Base-by-base conservation (phyloP, 495 filamentous ascomycete genomes). In the Aspergillus sclerotiicarbonarius region DNA sequence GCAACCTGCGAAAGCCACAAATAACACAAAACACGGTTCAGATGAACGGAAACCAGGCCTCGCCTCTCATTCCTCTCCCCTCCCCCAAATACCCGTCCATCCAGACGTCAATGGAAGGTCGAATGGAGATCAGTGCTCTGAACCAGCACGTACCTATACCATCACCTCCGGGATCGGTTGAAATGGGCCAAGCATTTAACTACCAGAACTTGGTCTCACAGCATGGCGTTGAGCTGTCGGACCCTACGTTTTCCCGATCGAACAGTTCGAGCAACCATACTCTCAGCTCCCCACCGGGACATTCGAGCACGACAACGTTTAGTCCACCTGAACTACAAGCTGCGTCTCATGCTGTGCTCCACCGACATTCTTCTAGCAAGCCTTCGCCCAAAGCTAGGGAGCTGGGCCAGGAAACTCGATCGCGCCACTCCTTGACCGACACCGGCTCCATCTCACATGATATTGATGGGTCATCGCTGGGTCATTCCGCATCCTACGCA, bases 401-500 rank as follows among this genome's bases (percentile, higher is more conserved):
- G 4, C 12, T 65, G 53, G 59, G 57, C 15, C 56, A 54, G 8
- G 54, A 60, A 6, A 20, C 52, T 12, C 58, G 53, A 16, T 49
- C 58, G 13, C 59, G 35, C 41, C 55, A 55, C 25, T 52, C 59
- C 8, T 49, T 59, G 21, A n/a, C 62, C 13, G 57, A 58, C 18
- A 4, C 59, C 8, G 33, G 25, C 25, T 25, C 21, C 6, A 51
- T 73, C 12, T 62, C 73, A 12, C 66, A 64, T 0, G 65, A 67
- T 0, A 64, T 76, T 12, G 68, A 72, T 18, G 58, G 58, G 19
- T 51, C 59, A 2, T 55, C 62, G 21, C 8, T 65, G 57, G 55
- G 48, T 6, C 60, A 54, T 47, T 20, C 69, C 15, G 52, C 64
- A n/a, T 43, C 62, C 10, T 73, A 71, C 33, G 59, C 51, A 6